phyloP scores from a whole-genome alignment of 257 asterid genomes.

The Scutellaria galericulata region DNA sequence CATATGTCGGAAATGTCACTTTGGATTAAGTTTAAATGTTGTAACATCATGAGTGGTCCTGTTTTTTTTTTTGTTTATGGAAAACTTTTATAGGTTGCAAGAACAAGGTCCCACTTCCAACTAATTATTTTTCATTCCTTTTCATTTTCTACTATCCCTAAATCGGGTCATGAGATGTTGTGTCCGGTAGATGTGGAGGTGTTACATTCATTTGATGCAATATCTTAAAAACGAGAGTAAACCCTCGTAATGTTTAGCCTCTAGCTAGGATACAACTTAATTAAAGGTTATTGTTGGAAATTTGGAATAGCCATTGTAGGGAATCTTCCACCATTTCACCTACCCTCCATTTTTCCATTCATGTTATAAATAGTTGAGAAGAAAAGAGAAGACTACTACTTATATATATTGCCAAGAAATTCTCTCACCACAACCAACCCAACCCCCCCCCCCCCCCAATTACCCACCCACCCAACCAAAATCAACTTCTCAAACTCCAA shows the following conservation, averaged over 20 bases:
- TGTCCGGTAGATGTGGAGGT: not conserved
- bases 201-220: not conserved
- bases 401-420: slow-evolving; percentile 18
- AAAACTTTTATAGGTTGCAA: slow-evolving; percentile 36
- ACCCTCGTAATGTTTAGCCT: not conserved
- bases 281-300: slow-evolving; percentile 19
- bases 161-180: not conserved
- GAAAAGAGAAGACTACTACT: slow-evolving; percentile 28
- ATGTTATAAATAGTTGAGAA: slow-evolving; percentile 51
- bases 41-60: slow-evolving; percentile 46
- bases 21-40: slow-evolving; percentile 29
- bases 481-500: not conserved
- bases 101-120: slow-evolving; percentile 44
- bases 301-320: not conserved
- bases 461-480: not conserved
- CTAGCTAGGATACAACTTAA: not conserved
- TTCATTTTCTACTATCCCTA: slow-evolving; percentile 27
- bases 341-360: slow-evolving; percentile 39
- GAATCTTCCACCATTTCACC: slow-evolving; percentile 30
- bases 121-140: slow-evolving; percentile 21
- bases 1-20: slow-evolving; percentile 30
- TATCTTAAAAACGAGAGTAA: not conserved
- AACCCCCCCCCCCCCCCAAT: not conserved
- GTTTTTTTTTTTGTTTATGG: slow-evolving; percentile 32
- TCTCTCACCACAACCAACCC: not conserved